Conservation (phyloP, 2,329 filamentous ascomycete species). For the Elsinoe necatrix region DNA sequence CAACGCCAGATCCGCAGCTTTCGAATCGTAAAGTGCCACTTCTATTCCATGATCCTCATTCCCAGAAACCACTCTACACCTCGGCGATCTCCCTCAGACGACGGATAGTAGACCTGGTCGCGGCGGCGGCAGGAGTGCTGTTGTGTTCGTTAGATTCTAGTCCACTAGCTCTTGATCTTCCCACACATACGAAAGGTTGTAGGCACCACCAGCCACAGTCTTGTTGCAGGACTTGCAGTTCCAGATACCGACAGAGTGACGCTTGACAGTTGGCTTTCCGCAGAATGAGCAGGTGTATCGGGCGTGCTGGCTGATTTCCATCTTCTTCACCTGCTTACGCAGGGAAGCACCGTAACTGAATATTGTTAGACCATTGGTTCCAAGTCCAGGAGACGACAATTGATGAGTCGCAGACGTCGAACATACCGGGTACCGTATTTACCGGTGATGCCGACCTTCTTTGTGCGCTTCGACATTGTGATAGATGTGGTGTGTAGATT, state of each 20-base stretch:
- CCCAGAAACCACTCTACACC: constrained; percentile 52
- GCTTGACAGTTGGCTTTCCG: constrained; percentile 73
- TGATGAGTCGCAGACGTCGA: constrained; percentile 10
- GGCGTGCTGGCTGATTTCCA: constrained; percentile 98
- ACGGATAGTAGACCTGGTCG: constrained; percentile 92
- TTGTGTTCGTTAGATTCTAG: constrained; percentile 19
- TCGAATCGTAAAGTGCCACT: constrained; percentile 19
- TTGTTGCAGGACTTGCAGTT: constrained; percentile 93
- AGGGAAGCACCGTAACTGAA: constrained; percentile 94
- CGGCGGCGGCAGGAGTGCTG: constrained; percentile 85
- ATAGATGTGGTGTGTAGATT: constrained; percentile 20
- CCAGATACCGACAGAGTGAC: constrained; percentile 91
- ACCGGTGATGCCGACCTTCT: constrained; percentile 98
- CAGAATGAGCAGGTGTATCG: constrained; percentile 98
- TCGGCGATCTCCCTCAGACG: constrained; percentile 96
- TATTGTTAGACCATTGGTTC: not conserved
- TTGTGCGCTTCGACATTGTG: constrained; percentile 93
- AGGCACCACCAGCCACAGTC: constrained; percentile 87
- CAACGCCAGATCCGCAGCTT: constrained; percentile 18
- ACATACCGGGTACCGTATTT: constrained; percentile 95
- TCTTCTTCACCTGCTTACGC: constrained; percentile 99
- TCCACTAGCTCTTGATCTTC: not conserved
- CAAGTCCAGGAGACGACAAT: not conserved
- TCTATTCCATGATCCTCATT: constrained; percentile 18
- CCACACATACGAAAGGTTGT: constrained; percentile 86